A percentile compares a stretch with the other conserved stretches of the same genome.
These are phyloP conservation scores for Ustilago nuda DNA, from an alignment of 1,284 basidiomycete genomes.

Conservation along the genomic window DNA sequence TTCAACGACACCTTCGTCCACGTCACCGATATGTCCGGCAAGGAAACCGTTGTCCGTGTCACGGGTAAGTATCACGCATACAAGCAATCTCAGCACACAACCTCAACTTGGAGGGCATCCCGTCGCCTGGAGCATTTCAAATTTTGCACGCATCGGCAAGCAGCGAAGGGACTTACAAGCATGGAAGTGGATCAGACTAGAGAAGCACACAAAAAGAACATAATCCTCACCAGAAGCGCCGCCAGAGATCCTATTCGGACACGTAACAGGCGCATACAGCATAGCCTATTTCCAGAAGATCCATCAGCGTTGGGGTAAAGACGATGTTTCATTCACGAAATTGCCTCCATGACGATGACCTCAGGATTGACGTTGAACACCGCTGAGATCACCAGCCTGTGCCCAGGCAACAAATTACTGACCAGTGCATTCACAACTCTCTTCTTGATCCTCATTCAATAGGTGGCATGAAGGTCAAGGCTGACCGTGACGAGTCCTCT, in stretches of 20 bases:
- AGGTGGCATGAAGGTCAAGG: conserved; percentile 99
- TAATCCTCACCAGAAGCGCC: neutral
- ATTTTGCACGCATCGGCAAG: neutral
- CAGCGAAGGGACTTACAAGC: neutral
- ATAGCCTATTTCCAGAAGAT: neutral
- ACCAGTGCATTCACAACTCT: neutral
- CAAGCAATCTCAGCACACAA: neutral
- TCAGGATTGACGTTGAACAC: conserved; percentile 4
- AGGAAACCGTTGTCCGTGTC: conserved; percentile 98
- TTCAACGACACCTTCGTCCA: conserved; percentile 99
- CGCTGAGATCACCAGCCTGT: too few species aligned
- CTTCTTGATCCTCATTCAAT: neutral
- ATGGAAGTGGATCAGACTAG: neutral
- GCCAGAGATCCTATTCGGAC: neutral
- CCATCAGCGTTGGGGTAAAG: neutral
- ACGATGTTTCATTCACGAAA: neutral
- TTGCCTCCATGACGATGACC: neutral
- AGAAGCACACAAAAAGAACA: neutral
- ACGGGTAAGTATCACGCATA: conserved; percentile 77
- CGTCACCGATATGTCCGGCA: conserved; percentile 97
- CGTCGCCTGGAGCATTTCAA: neutral
- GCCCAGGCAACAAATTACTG: conserved; percentile 4
- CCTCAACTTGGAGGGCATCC: conserved; percentile 9
- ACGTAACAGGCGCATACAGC: neutral
- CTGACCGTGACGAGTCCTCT: conserved; percentile 99